Percentiles rank a stretch among this genome's conserved stretches.
phyloP scores from a whole-genome alignment of 805 yeast species.

The Saturnispora dispora region DNA sequence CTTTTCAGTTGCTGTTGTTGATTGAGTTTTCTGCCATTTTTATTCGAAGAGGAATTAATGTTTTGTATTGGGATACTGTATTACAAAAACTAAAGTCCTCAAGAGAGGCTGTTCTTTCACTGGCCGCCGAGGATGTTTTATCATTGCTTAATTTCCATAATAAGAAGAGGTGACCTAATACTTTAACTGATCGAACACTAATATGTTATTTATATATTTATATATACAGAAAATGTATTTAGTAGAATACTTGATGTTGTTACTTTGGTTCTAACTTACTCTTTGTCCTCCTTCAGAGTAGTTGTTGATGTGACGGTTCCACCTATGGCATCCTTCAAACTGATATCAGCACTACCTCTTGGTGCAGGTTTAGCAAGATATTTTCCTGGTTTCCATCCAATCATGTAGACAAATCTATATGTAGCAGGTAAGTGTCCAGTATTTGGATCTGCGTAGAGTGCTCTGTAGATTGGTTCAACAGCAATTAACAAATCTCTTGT shows the following conservation, averaged over 20 bases:
- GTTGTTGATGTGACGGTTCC: constrained; percentile 11
- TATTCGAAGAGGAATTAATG: constrained; percentile 1
- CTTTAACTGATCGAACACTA: not conserved
- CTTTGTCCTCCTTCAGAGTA: constrained; percentile 15
- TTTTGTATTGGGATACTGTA: not conserved
- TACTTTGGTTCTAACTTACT: not conserved
- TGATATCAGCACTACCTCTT: constrained; percentile 64
- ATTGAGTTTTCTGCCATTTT: constrained; percentile 5
- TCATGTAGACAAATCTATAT: constrained; percentile 68
- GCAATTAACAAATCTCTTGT: constrained; percentile 63
- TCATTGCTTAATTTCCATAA: not conserved
- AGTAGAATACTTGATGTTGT: not conserved
- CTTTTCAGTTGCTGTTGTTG: not conserved
- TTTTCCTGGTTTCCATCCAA: constrained; percentile 78
- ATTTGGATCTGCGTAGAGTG: constrained; percentile 55
- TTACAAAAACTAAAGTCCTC: not conserved
- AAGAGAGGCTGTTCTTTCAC: not conserved
- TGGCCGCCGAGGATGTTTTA: constrained; percentile 1
- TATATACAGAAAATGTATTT: not conserved
- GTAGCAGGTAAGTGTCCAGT: constrained; percentile 65
- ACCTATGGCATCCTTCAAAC: constrained; percentile 51
- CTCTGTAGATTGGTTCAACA: constrained; percentile 63
- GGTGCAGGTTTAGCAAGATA: constrained; percentile 63
- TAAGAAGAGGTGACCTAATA: not conserved
- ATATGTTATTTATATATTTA: not conserved